Conservation (phyloP, 192 early-diverging fungal genomes). For the Backusella mclennaniae region DNA sequence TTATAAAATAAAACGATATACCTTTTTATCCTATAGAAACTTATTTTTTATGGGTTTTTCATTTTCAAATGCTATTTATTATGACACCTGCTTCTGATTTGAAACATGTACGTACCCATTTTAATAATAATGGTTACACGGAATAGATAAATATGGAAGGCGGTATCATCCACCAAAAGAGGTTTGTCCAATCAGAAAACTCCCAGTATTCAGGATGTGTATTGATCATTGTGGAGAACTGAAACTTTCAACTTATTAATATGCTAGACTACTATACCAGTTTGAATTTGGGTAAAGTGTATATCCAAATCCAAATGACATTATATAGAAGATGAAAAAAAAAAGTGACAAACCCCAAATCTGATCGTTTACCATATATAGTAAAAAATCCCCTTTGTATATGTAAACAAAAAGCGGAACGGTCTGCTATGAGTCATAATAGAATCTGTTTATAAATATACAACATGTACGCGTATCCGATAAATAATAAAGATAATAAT, state of each 20-base stretch:
- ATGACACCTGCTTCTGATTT: not conserved
- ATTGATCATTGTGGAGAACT: too few relatives aligned
- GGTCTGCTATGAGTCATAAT: not conserved
- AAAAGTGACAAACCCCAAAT: not conserved
- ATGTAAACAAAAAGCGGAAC: not conserved
- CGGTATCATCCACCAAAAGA: not conserved
- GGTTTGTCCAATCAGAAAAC: not conserved
- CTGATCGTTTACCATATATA: not conserved
- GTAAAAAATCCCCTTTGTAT: not conserved
- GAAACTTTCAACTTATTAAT: too few relatives aligned
- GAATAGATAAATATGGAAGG: not conserved
- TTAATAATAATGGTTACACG: not conserved
- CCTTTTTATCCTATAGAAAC: not conserved
- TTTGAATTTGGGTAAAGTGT: not conserved
- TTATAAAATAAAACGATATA: not conserved
- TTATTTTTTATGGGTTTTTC: not conserved
- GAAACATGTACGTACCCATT: not conserved
- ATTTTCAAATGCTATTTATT: not conserved
- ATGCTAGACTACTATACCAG: too few relatives aligned
- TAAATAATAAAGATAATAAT: too few relatives aligned
- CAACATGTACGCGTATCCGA: not conserved
- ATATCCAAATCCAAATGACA: not conserved
- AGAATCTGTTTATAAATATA: not conserved
- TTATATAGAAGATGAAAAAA: not conserved
- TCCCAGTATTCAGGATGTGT: not conserved